A percentile compares a stretch with the other conserved stretches of the same genome.
Evolutionary conservation across 257 asterid species (phyloP).

Genomic region (Jasminum sambac): DNA sequence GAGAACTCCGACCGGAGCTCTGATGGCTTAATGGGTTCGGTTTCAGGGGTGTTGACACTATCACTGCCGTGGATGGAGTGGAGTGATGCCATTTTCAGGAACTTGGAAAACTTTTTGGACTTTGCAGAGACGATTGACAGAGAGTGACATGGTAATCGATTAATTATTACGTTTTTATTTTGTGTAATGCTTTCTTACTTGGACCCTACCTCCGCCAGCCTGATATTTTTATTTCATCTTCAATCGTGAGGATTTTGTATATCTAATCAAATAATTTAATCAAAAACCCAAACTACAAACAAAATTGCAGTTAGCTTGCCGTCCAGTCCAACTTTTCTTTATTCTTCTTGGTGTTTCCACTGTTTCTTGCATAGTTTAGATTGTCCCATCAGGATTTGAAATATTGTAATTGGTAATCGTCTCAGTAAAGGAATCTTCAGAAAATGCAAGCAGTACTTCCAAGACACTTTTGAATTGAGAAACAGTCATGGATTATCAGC

Average conservation of each 20-base stretch:
- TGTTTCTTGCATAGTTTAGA: neutral
- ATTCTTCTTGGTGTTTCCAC: neutral
- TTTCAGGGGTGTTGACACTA: constrained; percentile 18
- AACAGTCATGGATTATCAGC: neutral
- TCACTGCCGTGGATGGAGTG: constrained; percentile 20
- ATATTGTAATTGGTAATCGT: neutral
- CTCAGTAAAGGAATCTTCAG: neutral
- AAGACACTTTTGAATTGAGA: neutral
- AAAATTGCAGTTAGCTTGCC: constrained; percentile 2
- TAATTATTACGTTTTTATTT: too few species aligned
- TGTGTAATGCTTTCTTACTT: too few species aligned
- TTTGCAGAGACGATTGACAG: too few species aligned
- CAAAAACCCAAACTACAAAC: neutral
- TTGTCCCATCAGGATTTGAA: neutral
- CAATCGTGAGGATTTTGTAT: neutral
- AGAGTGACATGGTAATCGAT: too few species aligned
- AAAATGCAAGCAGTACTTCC: neutral
- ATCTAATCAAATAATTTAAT: too few species aligned
- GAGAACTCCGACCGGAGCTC: constrained; percentile 68
- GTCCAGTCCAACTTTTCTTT: neutral
- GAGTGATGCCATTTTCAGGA: constrained; percentile 29
- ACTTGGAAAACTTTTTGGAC: neutral
- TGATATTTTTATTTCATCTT: neutral
- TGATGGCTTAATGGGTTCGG: constrained; percentile 25
- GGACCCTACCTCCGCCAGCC: too few species aligned